Evolutionary conservation across 495 filamentous ascomycete species (phyloP), one percentile per base, ranked within the genome.

Genomic region (Trichoderma parareesei): DNA sequence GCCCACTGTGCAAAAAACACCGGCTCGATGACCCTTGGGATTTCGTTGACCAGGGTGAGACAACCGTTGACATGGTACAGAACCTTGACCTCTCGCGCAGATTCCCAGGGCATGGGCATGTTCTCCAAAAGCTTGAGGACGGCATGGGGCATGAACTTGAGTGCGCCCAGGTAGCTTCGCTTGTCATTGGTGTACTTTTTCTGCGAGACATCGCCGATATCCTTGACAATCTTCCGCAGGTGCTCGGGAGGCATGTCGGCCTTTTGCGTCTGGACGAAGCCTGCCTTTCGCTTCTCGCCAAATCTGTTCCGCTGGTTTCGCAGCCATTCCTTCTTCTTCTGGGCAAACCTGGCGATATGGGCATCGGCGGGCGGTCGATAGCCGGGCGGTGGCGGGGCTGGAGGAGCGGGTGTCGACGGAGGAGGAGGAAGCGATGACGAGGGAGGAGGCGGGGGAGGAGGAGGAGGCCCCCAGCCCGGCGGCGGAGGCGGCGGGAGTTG

Each of bases 91-190:
- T 99, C 93, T 62, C 92, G 83, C 6, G 91, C 85, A 40, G 91
- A 91, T 79, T 99, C 95, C 95, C 95, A 99, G 8, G 95, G 95
- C 95, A 99, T 99, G 9, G 95, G 95, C 95, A 99, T 99, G 72
- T 99, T 99, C 82, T 99, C 95, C 65, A 99, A 71, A 20, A 99
- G 85, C 81, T 99, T 99, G 78, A 99, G 76, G 10, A 99, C 95
- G n/a, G 95, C 95, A 73, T 99, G 95, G 1, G 95, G 95, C 95
- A 99, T 99, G 76, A 96, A 99, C 78, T 99, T 99, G 67, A 99
- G 76, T 53, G 95, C 93, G 62, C 95, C 95, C 37, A 99, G 84
- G 78, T 99, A 99, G 74, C 91, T 96, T 65, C 95, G 87, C 82
- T 99, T 99, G 80, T 99, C 95, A 72, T 88, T 97, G 71, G 90